phyloP scores from a whole-genome alignment of 495 filamentous ascomycete genomes.

The Xanthoparmelia taractica region DNA sequence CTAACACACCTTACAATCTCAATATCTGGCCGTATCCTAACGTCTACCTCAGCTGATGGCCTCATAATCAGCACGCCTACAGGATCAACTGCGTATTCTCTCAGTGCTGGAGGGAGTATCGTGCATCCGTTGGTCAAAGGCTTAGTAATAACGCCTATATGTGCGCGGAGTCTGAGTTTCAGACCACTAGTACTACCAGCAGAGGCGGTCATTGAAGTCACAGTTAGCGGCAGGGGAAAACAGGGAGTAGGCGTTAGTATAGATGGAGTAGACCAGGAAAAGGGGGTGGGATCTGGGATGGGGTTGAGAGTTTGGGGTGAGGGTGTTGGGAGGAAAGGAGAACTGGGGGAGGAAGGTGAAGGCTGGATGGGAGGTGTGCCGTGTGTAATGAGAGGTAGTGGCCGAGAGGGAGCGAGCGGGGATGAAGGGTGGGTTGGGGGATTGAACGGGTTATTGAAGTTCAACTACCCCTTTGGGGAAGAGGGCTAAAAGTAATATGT shows the following conservation, averaged over 20 bases:
- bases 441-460: slow-evolving; percentile 88
- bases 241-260: slow-evolving; percentile 59
- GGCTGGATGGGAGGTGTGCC: slow-evolving; percentile 50
- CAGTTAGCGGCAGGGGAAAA: slow-evolving; percentile 63
- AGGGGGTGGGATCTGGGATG: slow-evolving; percentile 50
- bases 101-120: slow-evolving; percentile 89
- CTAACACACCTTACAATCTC: slow-evolving; percentile 83
- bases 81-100: slow-evolving; percentile 86
- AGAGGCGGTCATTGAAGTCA: slow-evolving; percentile 74
- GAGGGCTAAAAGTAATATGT: slow-evolving; percentile 29
- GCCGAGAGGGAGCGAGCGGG: slow-evolving; percentile 39
- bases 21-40: slow-evolving; percentile 76
- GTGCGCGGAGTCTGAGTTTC: slow-evolving; percentile 84
- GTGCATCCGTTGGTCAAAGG: slow-evolving; percentile 86
- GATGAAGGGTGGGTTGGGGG: slow-evolving; percentile 95
- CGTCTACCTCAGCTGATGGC: slow-evolving; percentile 87
- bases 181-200: slow-evolving; percentile 82
- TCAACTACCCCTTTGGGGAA: slow-evolving; percentile 95
- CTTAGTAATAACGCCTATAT: slow-evolving; percentile 87
- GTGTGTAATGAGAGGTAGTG: slow-evolving; percentile 48
- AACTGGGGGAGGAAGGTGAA: slow-evolving; percentile 78
- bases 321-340: slow-evolving; percentile 60
- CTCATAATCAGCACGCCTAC: slow-evolving; percentile 92
- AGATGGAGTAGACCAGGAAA: slow-evolving; percentile 74
- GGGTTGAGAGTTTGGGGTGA: slow-evolving; percentile 72